Evolutionary conservation across 1,284 basidiomycete genomes (phyloP).

Genomic region (Leccinum pallidistipes): DNA sequence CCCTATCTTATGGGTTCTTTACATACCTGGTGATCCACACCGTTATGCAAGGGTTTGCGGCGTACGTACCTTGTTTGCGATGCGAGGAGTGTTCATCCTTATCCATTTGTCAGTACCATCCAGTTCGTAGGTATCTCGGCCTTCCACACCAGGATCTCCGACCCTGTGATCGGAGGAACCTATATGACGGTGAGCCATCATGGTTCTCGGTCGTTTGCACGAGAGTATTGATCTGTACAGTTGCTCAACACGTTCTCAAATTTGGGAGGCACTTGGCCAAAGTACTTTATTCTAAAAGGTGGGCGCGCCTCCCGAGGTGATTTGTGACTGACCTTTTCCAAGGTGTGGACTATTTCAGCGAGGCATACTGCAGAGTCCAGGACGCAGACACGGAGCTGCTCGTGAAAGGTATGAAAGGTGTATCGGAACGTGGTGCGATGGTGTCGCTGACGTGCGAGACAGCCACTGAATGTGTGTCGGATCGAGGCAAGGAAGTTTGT

Average conservation of each 20-base stretch:
- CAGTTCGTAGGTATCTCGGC: slow-evolving; percentile 99
- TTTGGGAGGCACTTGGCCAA: slow-evolving; percentile 97
- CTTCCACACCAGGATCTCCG: slow-evolving; percentile 96
- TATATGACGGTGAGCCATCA: slow-evolving; percentile 85
- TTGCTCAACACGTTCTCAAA: slow-evolving; percentile 96
- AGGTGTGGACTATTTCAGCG: slow-evolving; percentile 86
- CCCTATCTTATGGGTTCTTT: slow-evolving; percentile 81
- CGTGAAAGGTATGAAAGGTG: slow-evolving; percentile 52
- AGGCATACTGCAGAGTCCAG: slow-evolving; percentile 77
- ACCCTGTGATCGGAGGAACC: slow-evolving; percentile 96
- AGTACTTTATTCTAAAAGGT: slow-evolving; percentile 91
- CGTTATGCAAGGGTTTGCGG: slow-evolving; percentile 82
- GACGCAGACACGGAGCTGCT: slow-evolving; percentile 52
- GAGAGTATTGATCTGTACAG: slow-evolving; percentile 40
- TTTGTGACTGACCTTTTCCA: slow-evolving; percentile 11
- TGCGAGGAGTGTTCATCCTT: slow-evolving; percentile 2
- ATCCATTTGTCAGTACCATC: slow-evolving; percentile 66
- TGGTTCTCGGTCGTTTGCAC: neutral
- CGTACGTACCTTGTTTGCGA: slow-evolving; percentile 48
- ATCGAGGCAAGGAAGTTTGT: slow-evolving; percentile 84
- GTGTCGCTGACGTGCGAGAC: slow-evolving; percentile 14
- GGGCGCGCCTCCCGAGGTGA: slow-evolving; percentile 38
- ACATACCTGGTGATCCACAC: slow-evolving; percentile 78
- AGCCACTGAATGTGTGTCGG: slow-evolving; percentile 88
- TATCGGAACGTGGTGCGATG: neutral